Conservation (phyloP, 495 filamentous ascomycete species). For the Penicillium lagena region DNA sequence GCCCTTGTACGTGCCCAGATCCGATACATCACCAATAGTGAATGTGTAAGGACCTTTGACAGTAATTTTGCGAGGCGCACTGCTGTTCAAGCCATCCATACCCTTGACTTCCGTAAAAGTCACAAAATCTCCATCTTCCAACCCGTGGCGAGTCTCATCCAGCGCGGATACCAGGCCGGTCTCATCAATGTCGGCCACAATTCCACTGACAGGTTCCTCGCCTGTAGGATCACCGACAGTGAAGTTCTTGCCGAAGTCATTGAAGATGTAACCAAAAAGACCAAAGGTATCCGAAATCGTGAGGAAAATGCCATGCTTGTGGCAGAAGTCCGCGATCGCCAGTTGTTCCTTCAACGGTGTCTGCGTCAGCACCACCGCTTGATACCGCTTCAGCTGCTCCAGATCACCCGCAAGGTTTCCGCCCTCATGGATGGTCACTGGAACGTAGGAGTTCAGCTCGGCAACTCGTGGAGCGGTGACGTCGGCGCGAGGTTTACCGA, state of each 20-base stretch:
- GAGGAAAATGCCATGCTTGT: constrained; percentile 83
- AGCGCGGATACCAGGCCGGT: constrained; percentile 89
- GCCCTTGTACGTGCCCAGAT: constrained; percentile 73
- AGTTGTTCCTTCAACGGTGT: constrained; percentile 74
- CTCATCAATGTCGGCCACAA: constrained; percentile 82
- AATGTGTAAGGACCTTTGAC: constrained; percentile 97
- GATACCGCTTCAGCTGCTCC: constrained; percentile 74
- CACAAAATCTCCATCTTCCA: constrained; percentile 95
- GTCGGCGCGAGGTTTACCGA: constrained; percentile 84
- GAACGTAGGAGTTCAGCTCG: constrained; percentile 95
- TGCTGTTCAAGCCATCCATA: constrained; percentile 82
- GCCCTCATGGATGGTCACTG: constrained; percentile 68
- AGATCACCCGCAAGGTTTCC: constrained; percentile 61
- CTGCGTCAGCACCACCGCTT: constrained; percentile 86
- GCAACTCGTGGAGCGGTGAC: constrained; percentile 84
- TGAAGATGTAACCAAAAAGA: constrained; percentile 93
- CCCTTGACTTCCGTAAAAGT: constrained; percentile 91
- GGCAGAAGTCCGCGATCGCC: constrained; percentile 82
- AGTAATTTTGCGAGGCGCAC: constrained; percentile 77
- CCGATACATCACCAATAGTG: constrained; percentile 88
- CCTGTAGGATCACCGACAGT: constrained; percentile 84
- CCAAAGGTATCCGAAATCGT: constrained; percentile 85
- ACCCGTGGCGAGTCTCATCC: constrained; percentile 90
- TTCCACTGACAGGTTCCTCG: constrained; percentile 80
- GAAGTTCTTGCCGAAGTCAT: constrained; percentile 94